phyloP scores from a whole-genome alignment of 2,329 filamentous ascomycete species.

The Aureobasidium sp. region DNA sequence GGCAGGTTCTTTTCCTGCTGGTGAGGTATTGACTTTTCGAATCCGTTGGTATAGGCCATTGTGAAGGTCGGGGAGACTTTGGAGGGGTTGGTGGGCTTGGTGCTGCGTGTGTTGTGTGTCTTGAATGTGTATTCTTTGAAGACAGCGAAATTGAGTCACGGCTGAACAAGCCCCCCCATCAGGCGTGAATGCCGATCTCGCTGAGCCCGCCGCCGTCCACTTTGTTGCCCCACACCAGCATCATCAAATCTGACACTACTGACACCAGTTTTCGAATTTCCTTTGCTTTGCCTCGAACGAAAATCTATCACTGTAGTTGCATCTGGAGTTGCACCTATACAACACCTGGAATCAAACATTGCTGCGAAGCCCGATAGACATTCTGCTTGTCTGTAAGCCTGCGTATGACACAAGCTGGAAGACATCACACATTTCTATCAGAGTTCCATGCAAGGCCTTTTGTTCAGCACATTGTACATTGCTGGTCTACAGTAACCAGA shows the following conservation, averaged over 20 bases:
- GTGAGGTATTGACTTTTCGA: slow-evolving; percentile 33
- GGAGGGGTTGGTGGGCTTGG: background rate
- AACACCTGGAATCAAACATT: too few species aligned
- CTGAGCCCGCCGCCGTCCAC: background rate
- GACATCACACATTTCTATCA: too few species aligned
- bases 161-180: background rate
- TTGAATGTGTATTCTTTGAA: background rate
- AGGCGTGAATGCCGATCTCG: background rate
- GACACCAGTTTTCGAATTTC: background rate
- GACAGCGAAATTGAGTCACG: slow-evolving; percentile 4
- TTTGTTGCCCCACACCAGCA: background rate
- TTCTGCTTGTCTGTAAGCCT: too few species aligned
- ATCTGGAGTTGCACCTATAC: too few species aligned
- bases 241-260: background rate
- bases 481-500: too few species aligned
- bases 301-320: too few species aligned
- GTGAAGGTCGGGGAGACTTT: slow-evolving; percentile 7
- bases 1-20: slow-evolving; percentile 42
- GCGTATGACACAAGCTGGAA: too few species aligned
- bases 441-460: too few species aligned
- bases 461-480: too few species aligned
- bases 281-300: background rate
- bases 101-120: background rate
- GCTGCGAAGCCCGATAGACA: too few species aligned
- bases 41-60: slow-evolving; percentile 21